A percentile compares a stretch with the other conserved stretches of the same genome.
phyloP scores from a whole-genome alignment of 2,329 filamentous ascomycete genomes.

The Curvularia eragrostidis region DNA sequence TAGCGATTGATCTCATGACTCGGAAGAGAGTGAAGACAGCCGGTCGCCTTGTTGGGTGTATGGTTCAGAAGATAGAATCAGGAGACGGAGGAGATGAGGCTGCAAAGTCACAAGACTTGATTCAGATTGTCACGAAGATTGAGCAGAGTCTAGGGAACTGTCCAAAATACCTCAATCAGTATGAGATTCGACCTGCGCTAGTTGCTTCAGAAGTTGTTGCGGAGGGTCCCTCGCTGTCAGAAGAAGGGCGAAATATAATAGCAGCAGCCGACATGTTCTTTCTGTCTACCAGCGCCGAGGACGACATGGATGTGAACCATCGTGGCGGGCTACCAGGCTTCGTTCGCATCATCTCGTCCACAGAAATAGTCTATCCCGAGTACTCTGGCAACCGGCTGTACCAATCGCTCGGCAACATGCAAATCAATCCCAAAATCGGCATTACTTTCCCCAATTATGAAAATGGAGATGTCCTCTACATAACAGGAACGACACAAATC shows the following conservation, averaged over 20 bases:
- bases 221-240: conserved; percentile 57
- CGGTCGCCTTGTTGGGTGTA: conserved; percentile 72
- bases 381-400: conserved; percentile 86
- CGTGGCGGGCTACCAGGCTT: conserved; percentile 79
- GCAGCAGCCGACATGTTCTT: conserved; percentile 76
- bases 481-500: conserved; percentile 72
- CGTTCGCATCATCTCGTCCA: conserved; percentile 69
- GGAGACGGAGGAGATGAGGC: conserved; percentile 30
- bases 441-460: conserved; percentile 76
- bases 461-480: conserved; percentile 74
- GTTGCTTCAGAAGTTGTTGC: conserved; percentile 63
- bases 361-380: conserved; percentile 76
- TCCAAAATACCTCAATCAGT: conserved; percentile 85
- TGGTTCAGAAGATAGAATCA: conserved; percentile 52
- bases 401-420: conserved; percentile 81
- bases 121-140: conserved; percentile 71
- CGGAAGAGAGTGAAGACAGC: conserved; percentile 76
- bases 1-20: conserved; percentile 69
- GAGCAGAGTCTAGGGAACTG: conserved; percentile 80
- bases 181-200: conserved; percentile 63
- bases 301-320: conserved; percentile 83
- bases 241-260: conserved; percentile 66
- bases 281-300: conserved; percentile 68
- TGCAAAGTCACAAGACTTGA: conserved; percentile 41
- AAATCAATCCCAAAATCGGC: conserved; percentile 70